Percentiles rank a stretch among this genome's conserved stretches.
These are phyloP conservation scores for Cyphellophora attinorum DNA, from an alignment of 2,329 filamentous ascomycete species.

Conservation along the genomic window DNA sequence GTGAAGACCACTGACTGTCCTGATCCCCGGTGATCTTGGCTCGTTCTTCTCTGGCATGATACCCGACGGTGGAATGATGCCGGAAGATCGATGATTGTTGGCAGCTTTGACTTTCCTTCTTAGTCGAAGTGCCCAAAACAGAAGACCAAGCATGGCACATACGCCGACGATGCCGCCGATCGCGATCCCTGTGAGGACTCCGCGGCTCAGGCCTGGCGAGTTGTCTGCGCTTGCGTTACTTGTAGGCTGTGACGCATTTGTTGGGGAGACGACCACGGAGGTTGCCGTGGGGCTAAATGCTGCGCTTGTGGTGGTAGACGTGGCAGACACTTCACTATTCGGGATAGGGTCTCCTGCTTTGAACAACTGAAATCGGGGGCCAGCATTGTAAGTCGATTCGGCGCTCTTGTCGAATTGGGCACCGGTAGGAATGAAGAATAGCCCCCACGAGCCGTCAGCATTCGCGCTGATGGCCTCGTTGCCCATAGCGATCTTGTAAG, in stretches of 20 bases:
- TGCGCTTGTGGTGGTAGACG: neutral
- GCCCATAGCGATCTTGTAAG: slow-evolving; percentile 3
- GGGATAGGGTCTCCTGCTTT: slow-evolving; percentile 1
- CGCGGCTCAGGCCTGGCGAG: slow-evolving; percentile 1
- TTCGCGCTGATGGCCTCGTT: slow-evolving; percentile 1
- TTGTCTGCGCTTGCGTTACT: neutral
- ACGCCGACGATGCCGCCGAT: neutral
- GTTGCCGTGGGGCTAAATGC: neutral
- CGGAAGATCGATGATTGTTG: slow-evolving; percentile 1
- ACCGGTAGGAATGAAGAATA: slow-evolving; percentile 2
- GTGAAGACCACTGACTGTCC: slow-evolving; percentile 2
- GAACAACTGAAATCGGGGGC: slow-evolving; percentile 2
- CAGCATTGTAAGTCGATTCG: neutral
- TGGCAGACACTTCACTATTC: neutral
- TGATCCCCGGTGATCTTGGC: no score
- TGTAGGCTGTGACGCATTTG: neutral
- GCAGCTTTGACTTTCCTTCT: slow-evolving; percentile 2
- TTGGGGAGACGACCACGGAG: neutral
- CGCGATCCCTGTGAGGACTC: neutral
- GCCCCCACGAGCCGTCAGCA: slow-evolving; percentile 1
- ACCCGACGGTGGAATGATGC: slow-evolving; percentile 2
- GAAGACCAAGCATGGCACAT: slow-evolving; percentile 1
- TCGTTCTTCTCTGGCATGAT: neutral
- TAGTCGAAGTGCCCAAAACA: neutral
- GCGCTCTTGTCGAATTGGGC: neutral